Evolutionary conservation across 1,139 yeast species (phyloP).

Genomic region (Candida pseudoviswanathii): DNA sequence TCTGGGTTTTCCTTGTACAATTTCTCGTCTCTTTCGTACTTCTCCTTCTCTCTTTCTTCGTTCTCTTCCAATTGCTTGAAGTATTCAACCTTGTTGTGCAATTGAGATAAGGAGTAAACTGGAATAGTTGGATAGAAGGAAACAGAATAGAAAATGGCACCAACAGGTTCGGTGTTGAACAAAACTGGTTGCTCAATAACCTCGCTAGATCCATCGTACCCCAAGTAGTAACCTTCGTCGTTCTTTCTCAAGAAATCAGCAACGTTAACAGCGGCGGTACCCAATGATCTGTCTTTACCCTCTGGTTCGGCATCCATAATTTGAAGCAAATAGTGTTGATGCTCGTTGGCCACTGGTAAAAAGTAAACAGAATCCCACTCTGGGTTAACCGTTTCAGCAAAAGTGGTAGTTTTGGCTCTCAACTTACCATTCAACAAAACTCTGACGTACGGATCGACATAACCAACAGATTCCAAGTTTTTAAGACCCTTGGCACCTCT

Average conservation of each 20-base stretch:
- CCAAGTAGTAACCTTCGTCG: constrained; percentile 46
- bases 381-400: constrained; percentile 60
- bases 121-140: constrained; percentile 67
- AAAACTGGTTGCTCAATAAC: constrained; percentile 49
- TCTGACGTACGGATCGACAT: constrained; percentile 72
- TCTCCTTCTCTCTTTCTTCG: constrained; percentile 38
- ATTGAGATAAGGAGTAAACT: constrained; percentile 59
- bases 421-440: constrained; percentile 59
- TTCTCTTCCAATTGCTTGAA: constrained; percentile 27
- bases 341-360: constrained; percentile 63
- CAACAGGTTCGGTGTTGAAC: constrained; percentile 47
- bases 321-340: constrained; percentile 59
- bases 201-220: constrained; percentile 54
- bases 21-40: constrained; percentile 44
- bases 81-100: constrained; percentile 41
- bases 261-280: constrained; percentile 55
- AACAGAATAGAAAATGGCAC: constrained; percentile 55
- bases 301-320: constrained; percentile 67
- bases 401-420: constrained; percentile 55
- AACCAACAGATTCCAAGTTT: constrained; percentile 67
- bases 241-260: constrained; percentile 52
- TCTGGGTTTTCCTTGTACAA: constrained; percentile 59
- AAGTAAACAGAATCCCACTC: constrained; percentile 58
- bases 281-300: constrained; percentile 65
- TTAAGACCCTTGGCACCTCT: constrained; percentile 56